Percentiles rank a stretch among this genome's conserved stretches.
Conservation (phyloP, 1,284 basidiomycete species). For the Gomphus bonarii region DNA sequence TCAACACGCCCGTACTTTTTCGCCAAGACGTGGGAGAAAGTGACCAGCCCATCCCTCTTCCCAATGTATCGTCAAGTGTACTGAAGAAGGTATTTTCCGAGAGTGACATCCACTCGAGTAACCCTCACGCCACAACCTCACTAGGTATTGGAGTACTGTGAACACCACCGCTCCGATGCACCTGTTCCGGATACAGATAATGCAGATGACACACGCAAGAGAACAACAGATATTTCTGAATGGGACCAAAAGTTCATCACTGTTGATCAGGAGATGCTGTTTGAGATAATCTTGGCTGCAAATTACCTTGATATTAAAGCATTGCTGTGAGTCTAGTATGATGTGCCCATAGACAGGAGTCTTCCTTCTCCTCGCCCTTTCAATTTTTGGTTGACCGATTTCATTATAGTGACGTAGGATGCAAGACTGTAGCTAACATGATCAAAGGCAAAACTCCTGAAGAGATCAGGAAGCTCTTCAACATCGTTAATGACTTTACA, state of each 20-base stretch:
- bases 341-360: background rate
- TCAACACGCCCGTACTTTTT: background rate
- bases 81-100: conserved; percentile 85
- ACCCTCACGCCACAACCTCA: conserved; percentile 5
- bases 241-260: conserved; percentile 99
- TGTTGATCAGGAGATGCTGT: conserved; percentile 95
- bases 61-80: conserved; percentile 94
- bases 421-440: conserved; percentile 99
- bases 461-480: conserved; percentile 94
- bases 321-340: conserved; percentile 60
- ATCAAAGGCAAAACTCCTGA: conserved; percentile 97
- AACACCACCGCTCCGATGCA: conserved; percentile 95
- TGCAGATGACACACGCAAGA: conserved; percentile 92
- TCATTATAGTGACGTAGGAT: conserved; percentile 80
- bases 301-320: conserved; percentile 99
- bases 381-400: conserved; percentile 7
- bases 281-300: conserved; percentile 98
- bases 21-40: conserved; percentile 84
- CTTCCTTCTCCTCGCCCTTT: background rate
- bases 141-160: conserved; percentile 97
- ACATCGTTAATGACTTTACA: conserved; percentile 98
- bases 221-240: conserved; percentile 95
- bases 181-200: conserved; percentile 78
- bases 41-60: conserved; percentile 89
- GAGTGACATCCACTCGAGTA: conserved; percentile 9